A percentile compares a stretch with the other conserved stretches of the same genome.
Conservation (phyloP, 805 yeast species). For the Saccharomycopsis sp. region DNA sequence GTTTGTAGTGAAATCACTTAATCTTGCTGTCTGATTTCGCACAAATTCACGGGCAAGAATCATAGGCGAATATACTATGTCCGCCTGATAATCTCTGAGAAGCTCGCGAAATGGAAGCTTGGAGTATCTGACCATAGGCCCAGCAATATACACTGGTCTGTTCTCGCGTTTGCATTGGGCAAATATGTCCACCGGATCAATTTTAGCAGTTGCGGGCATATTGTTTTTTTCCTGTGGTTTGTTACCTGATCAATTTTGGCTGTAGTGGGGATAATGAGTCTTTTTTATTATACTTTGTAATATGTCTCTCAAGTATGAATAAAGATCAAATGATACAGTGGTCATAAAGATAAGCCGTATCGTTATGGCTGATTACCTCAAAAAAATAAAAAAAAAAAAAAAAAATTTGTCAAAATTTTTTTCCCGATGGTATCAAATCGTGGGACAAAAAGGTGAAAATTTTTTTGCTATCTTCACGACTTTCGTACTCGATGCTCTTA, state of each 20-base stretch:
- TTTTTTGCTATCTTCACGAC: background rate
- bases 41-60: slow-evolving; percentile 93
- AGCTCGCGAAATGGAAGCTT: slow-evolving; percentile 86
- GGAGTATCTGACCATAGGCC: slow-evolving; percentile 97
- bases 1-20: slow-evolving; percentile 81
- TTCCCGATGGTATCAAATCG: background rate
- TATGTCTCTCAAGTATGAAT: no score
- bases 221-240: no score
- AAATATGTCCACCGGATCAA: slow-evolving; percentile 49
- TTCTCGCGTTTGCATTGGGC: slow-evolving; percentile 39
- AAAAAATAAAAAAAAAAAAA: background rate
- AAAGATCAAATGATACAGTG: background rate
- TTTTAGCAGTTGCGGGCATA: slow-evolving; percentile 16
- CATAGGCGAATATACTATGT: slow-evolving; percentile 93
- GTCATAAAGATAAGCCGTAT: background rate
- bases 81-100: slow-evolving; percentile 65
- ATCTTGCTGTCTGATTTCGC: slow-evolving; percentile 71
- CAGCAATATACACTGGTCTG: slow-evolving; percentile 62
- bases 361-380: background rate
- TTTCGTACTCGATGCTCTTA: background rate
- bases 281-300: no score
- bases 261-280: no score
- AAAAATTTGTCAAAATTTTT: background rate
- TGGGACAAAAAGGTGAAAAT: background rate
- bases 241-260: no score